Conservation (phyloP, 306 rosid species). For the Luffa acutangula region DNA sequence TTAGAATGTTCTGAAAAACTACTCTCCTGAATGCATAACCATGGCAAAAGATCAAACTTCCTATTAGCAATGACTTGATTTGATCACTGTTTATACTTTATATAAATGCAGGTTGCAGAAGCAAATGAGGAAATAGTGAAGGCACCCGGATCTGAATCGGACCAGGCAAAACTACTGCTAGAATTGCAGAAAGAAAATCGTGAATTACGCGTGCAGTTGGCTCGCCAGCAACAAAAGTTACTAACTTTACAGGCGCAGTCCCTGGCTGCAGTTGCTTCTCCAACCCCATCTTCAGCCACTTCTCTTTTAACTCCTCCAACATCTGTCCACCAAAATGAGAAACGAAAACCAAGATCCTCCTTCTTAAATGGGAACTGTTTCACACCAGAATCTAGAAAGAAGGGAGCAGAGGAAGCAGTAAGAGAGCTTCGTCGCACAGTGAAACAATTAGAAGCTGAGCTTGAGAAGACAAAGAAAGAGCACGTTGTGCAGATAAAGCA, state of each 20-base stretch:
- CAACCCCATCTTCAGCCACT: constrained; percentile 65
- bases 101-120: constrained; percentile 45
- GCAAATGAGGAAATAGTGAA: constrained; percentile 40
- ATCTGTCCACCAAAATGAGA: constrained; percentile 47
- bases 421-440: constrained; percentile 49
- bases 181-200: constrained; percentile 87
- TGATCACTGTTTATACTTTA: background rate
- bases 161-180: constrained; percentile 62
- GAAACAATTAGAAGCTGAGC: constrained; percentile 58
- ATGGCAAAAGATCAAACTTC: background rate
- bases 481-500: constrained; percentile 55
- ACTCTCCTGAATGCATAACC: background rate
- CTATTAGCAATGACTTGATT: background rate
- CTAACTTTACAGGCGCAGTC: constrained; percentile 57
- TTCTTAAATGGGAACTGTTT: constrained; percentile 57
- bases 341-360: constrained; percentile 48
- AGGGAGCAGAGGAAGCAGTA: constrained; percentile 42
- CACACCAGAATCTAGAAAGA: constrained; percentile 76
- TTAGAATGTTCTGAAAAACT: background rate
- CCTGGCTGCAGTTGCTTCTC: constrained; percentile 62
- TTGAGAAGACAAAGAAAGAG: constrained; percentile 66
- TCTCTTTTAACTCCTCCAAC: constrained; percentile 62
- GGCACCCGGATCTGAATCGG: constrained; percentile 52
- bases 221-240: constrained; percentile 67
- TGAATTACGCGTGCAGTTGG: constrained; percentile 66